Evolutionary conservation across 2,329 filamentous ascomycete species (phyloP).

Genomic region (Pleomassaria siparia): DNA sequence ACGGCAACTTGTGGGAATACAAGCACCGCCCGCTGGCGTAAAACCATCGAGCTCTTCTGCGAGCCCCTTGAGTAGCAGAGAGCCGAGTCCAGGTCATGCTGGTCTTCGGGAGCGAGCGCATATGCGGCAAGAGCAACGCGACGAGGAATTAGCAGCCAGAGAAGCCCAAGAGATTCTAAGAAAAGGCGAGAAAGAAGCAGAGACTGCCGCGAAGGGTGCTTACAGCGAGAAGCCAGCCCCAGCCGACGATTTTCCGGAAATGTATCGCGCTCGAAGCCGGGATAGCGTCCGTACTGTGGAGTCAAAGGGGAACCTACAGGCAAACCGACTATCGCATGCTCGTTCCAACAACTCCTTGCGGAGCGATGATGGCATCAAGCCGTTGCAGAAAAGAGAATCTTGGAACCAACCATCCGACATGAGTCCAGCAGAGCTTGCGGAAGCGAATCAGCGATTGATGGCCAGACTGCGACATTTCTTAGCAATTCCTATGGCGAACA

Average conservation of each 20-base stretch:
- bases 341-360: slow-evolving; percentile 30
- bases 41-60: slow-evolving; percentile 39
- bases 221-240: slow-evolving; percentile 68
- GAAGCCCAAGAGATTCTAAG: slow-evolving; percentile 78
- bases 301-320: slow-evolving; percentile 15
- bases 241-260: slow-evolving; percentile 45
- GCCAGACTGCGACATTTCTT: slow-evolving; percentile 86
- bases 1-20: slow-evolving; percentile 82
- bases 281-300: slow-evolving; percentile 24
- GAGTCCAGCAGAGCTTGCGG: slow-evolving; percentile 71
- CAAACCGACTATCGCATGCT: slow-evolving; percentile 26
- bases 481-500: slow-evolving; percentile 74
- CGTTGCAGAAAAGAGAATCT: slow-evolving; percentile 51
- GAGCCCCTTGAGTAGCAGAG: slow-evolving; percentile 47
- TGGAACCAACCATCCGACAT: slow-evolving; percentile 62
- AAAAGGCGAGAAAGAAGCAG: slow-evolving; percentile 70
- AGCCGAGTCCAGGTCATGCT: slow-evolving; percentile 44
- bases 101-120: slow-evolving; percentile 41
- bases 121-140: slow-evolving; percentile 55
- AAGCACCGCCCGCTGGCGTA: slow-evolving; percentile 59
- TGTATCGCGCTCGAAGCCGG: slow-evolving; percentile 41
- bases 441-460: slow-evolving; percentile 86
- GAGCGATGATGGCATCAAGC: slow-evolving; percentile 32
- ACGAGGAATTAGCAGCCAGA: slow-evolving; percentile 68
- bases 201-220: slow-evolving; percentile 67